Evolutionary conservation across 148 eudicot genomes (phyloP), one percentile per base, ranked within the genome.

Genomic region (Cornus kousa): DNA sequence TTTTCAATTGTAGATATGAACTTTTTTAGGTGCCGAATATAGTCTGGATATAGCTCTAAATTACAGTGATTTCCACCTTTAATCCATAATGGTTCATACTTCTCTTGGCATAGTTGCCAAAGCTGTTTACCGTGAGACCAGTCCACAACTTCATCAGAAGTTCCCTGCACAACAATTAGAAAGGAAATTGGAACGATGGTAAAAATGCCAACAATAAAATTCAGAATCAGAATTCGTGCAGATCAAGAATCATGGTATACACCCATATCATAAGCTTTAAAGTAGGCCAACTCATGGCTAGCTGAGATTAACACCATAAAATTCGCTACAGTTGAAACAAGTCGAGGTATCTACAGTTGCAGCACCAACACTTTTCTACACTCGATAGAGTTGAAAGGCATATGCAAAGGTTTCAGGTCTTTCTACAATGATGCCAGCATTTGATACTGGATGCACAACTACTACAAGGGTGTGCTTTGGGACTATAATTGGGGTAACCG

Each of bases 91-190:
- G 98, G 98, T 81, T 96, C 99, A 62, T 90, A 93, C 80, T 93
- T 93, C 75, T 90, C 98, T 80, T 79, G 88, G 80, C 92, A 89
- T 60, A 92, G 78, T 77, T 91, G 98, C 90, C 96, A 92, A 32
- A 93, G 91, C 71, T 90, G 95, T 85, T 90, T 92, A n/a, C 99
- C 99, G 19, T 96, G 99, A 71, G 98, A 92, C 82, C 82, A 96
- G 81, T 96, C 97, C 28, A 96, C 99, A n/a, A 96, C 99, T 68
- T 93, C 98, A 89, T 96, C 99, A 64, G 87, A 83, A 77, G 97
- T 96, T 53, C 99, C 99, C 99, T 96, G 85, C 78, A 87, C 40
- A 83, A 81, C 20, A 80, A 69, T 80, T 77, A 53, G 71, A 48
- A 70, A 68, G 40, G 39, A 40, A 46, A 9, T 68, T 70, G 71